Base-by-base conservation (phyloP, 2,329 filamentous ascomycete species). In the Cordyceps tenuipes region DNA sequence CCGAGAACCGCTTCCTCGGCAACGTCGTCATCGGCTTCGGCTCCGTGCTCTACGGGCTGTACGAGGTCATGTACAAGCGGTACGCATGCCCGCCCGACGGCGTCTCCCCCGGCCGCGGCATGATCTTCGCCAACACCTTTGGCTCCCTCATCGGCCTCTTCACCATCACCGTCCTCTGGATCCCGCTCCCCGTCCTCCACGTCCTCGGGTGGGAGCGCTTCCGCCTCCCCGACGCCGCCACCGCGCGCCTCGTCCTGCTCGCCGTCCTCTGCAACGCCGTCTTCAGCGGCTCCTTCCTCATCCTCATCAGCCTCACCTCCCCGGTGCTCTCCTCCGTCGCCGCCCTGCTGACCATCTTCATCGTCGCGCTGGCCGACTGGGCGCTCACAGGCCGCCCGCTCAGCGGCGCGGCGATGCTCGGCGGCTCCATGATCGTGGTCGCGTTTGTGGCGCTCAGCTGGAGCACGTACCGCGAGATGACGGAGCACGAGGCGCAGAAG, bases 11-110 rank as follows among this genome's bases (percentile, higher is more conserved):
- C 19, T 82, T 92, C 13, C 72, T 93, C 0, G 94, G 94, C 7
- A 99, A 99, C 70, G 75, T 97, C 44, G 83, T 99, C 67, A 99
- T 99, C 67, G 93, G 93, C 41, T 75, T 90, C 26, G 94, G 94
- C 10, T 94, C 89, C 65, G 86, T 99, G 7, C 81, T 99, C 19
- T 99, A 99, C 72, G 94, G 94, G 0, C 86, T 99, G 52, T 99
- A 99, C 74, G 94, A 99, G 73, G 94, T 99, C 6, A 74, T 99
- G 44, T 99, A 99, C 77, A 99, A 99, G 79, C 86, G 87, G 62
- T 86, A 87, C 62, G 93, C 93, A 15, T 99, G 94, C 70, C 94
- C 94, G 12, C 94, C 94, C 0, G 92, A 97, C 65, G 92, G 91
- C 54, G 89, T 87, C 58, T 87, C 84, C 48, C 84, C 94, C 0